Evolutionary conservation across 148 eudicot genomes (phyloP), one percentile per base, ranked within the genome.

Genomic region (Silene uniflora): DNA sequence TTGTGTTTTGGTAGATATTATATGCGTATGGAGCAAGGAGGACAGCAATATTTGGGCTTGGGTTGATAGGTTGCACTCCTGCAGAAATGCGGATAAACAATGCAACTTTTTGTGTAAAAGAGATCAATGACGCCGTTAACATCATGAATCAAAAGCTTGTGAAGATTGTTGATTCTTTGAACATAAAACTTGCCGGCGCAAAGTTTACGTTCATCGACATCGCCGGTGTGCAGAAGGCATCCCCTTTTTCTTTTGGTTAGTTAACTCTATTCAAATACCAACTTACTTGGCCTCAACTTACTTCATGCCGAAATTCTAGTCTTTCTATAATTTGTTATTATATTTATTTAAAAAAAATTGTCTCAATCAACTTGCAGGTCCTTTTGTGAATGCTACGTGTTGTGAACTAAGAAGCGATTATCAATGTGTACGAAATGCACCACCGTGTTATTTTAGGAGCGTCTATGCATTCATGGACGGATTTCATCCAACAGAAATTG

Each of bases 11-110:
- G 8, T 61, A 88, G 96, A 54, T 42, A 3, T 39, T 91, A 74
- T 84, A 85, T 79, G 35, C 3, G 0, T 13, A 11, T 49, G 92
- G 92, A 79, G 89, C 89, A 76, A 86, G 92, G 71, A 91, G 84
- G 72, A 67, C 86, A 5, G 92, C 89, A 1, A 21, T 90, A 5
- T 83, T 73, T 44, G 87, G 88, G 10, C 19, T 90, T 2, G 85
- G 89, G 4, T 11, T 24, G 3, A 14, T 88, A 59, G 91, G 95
- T 1, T 88, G 85, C 72, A 56, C 13, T 3, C 89, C 86, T 9
- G 56, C 63, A 3, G 78, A 67, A 66, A 42, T 81, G 0, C 32
- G 8, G 0, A 44, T 4, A n/a, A 54, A 61, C 67, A 78, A 74
- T 4, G 23, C 76, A 17, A 75, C 66, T 49, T 54, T 39, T 16